Evolutionary conservation across 805 yeast species (phyloP).

Genomic region (Wickerhamiella lipophila): DNA sequence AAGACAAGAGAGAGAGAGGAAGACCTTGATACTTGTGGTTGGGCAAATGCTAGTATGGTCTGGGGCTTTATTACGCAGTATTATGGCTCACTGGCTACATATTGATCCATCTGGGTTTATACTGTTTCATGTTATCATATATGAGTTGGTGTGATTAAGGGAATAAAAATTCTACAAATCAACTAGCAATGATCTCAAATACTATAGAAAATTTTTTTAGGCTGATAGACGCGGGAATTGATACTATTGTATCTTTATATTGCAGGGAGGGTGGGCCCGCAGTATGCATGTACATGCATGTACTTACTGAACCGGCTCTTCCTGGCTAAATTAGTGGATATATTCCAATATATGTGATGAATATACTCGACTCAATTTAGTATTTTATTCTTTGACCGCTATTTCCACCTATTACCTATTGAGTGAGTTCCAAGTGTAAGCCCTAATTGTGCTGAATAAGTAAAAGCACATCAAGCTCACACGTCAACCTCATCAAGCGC

Average conservation of each 20-base stretch:
- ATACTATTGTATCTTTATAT: neutral
- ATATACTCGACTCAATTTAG: no score
- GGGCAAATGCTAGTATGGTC: no score
- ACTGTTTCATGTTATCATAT: neutral
- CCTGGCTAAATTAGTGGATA: neutral
- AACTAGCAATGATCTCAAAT: neutral
- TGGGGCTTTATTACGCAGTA: no score
- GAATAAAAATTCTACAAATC: no score
- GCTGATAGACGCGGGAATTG: neutral
- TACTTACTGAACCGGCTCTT: neutral
- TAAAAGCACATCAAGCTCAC: no score
- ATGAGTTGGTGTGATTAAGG: neutral
- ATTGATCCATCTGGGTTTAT: neutral
- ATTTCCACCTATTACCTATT: no score
- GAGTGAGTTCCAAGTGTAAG: neutral
- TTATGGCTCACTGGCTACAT: no score
- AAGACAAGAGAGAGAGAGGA: neutral
- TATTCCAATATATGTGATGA: neutral
- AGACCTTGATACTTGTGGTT: no score
- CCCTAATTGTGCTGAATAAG: neutral
- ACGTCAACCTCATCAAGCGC: no score
- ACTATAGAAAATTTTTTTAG: neutral
- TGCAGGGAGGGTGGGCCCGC: neutral
- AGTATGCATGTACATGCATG: constrained; percentile 1
- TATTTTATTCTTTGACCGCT: no score